These are phyloP conservation scores for Agastache rugosa DNA, from an alignment of 257 asterid genomes.

Conservation along the genomic window DNA sequence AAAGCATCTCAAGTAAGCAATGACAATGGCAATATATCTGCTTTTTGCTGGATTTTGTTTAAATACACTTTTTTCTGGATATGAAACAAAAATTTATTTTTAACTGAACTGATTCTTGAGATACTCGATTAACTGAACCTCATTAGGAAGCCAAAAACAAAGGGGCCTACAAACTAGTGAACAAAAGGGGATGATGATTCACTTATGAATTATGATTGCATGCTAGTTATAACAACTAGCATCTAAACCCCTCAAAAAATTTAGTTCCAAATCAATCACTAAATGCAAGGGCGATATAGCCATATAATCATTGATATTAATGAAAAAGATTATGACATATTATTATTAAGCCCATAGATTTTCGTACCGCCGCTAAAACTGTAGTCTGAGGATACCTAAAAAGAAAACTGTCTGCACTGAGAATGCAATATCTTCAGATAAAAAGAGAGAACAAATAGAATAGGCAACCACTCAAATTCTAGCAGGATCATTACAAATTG, in stretches of 20 bases:
- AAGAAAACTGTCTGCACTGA: not conserved
- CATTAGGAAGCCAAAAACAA: not conserved
- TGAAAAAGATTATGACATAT: not conserved
- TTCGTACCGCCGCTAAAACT: not conserved
- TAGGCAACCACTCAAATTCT: not conserved
- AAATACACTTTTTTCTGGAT: not conserved
- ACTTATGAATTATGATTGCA: not conserved
- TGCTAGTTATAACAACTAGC: not conserved
- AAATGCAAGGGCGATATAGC: not conserved
- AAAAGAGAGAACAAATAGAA: not conserved
- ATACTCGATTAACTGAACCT: not conserved
- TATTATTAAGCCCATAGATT: not conserved
- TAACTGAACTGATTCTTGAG: not conserved
- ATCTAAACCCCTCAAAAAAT: not conserved
- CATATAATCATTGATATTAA: not conserved
- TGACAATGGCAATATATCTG: not conserved
- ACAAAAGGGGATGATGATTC: too few species aligned
- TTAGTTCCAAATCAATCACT: not conserved
- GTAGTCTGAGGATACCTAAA: not conserved
- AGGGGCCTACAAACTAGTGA: constrained; percentile 14
- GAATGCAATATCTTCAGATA: not conserved
- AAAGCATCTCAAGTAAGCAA: not conserved
- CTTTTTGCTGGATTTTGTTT: not conserved
- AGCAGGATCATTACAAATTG: not conserved
- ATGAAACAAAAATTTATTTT: not conserved